Base-by-base conservation (phyloP, 2,329 filamentous ascomycete genomes). In the Gyromitra esculenta region DNA sequence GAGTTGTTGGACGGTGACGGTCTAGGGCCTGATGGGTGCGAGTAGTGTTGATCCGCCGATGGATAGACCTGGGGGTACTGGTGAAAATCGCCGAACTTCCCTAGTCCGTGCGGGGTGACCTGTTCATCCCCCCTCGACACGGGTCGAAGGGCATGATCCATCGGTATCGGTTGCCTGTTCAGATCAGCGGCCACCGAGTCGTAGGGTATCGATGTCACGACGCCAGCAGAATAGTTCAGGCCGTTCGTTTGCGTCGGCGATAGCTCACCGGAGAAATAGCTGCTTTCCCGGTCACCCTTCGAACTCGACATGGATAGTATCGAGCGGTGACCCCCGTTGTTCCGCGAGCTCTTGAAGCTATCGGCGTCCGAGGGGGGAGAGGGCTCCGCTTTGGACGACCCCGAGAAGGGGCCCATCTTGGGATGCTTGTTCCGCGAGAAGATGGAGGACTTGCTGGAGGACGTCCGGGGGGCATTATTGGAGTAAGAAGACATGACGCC, bases 151-250 rank as follows among this genome's bases (percentile, higher is more conserved):
- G 62, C 39, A 67, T 92, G 92, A 59, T 96, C 92, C 81, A 92
- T 87, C 50, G 91, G 85, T 75, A 93, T 88, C 4, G 93, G 91
- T 31, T 90, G 91, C 82, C 89, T 89, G 63, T 87, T 88, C 18
- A 79, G 57, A 82, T 92, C 91, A 70, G 88, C 83, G 65, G 87
- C 83, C 39, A 91, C 86, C 81, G 86, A 89, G 80, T 97, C 92
- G 85, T 96, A 97, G 41, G 94, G 93, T 79, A 97, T 94, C 37
- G 92, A 91, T 43, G 93, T 93, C 82, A 97, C 93, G 75, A 95
- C 89, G 75, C 93, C 94, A 43, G 93, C 91, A n/a, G 76, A 77
- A 56, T 78, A 70, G 67, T 78, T 78, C 21, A 80, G 80, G 74
- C 81, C 79, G 77, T 80, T 77, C 62, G 75, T 68, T 56, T 75